A percentile compares a stretch with the other conserved stretches of the same genome.
Evolutionary conservation across 176 grass and related monocot species (phyloP).

Genomic region (Areca catechu): DNA sequence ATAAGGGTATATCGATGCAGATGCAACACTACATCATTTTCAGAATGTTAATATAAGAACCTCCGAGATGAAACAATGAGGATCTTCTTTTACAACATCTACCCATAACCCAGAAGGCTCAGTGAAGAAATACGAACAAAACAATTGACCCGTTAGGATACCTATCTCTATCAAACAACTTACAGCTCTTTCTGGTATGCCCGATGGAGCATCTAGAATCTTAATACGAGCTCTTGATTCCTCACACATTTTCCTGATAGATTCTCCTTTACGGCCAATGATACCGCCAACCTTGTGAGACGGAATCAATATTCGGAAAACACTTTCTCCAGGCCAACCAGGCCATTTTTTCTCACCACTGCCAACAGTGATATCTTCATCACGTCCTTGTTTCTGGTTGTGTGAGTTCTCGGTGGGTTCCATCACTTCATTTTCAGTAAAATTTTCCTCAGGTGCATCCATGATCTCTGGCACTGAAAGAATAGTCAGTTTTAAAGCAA

Average conservation of each 20-base stretch:
- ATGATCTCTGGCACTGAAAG: constrained; percentile 15
- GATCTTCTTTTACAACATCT: no score
- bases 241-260: constrained; percentile 90
- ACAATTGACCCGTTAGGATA: no score
- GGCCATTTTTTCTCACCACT: constrained; percentile 67
- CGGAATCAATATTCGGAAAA: constrained; percentile 77
- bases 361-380: background rate
- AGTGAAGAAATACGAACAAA: no score
- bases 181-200: constrained; percentile 82
- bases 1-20: no score
- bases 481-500: no score
- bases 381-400: constrained; percentile 17
- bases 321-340: constrained; percentile 89
- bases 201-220: constrained; percentile 77
- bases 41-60: no score
- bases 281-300: constrained; percentile 71
- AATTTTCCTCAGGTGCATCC: constrained; percentile 37
- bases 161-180: constrained; percentile 15
- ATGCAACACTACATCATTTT: no score
- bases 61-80: no score
- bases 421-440: constrained; percentile 21
- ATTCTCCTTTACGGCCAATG: constrained; percentile 96
- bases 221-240: constrained; percentile 94
- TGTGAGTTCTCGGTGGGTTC: constrained; percentile 24
- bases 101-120: no score